Evolutionary conservation across 805 yeast genomes (phyloP), one percentile per base, ranked within the genome.

Genomic region (Candida tibetensis): DNA sequence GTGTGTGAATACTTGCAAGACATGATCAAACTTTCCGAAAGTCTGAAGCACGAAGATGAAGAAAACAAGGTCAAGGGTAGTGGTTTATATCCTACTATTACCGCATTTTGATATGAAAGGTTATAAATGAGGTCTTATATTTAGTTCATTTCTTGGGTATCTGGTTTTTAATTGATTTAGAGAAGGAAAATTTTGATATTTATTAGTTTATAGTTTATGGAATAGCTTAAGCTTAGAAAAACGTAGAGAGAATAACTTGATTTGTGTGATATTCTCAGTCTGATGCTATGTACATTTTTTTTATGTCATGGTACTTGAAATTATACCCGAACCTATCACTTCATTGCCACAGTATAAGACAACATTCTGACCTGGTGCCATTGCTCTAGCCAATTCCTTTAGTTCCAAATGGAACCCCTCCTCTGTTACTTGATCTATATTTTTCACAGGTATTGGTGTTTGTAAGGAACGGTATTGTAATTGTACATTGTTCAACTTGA

Each of bases 311-410:
- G 32, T 34, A 17, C 18, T 9, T n/a, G 42, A 17, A 1, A 64
- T 44, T 1, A 58, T 46, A 1, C 71, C 71, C 19, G 62, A 51
- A 3, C 96, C 97, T 8, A 90, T 51, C 0, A 91, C 81, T 37
- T 77, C 62, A 32, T 80, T 81, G 1, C 73, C 76, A 28, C 74
- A 62, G 57, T 90, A 93, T 4, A 91, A 55, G 0, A 85, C 95
- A 13, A 88, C 62, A 47, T 77, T 81, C 57, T 91, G 99, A 0
- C 98, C 99, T 0, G 90, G 86, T 0, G 96, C 90, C 53, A 93
- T 77, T 0, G 95, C 96, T 34, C 88, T 63, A 23, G 76, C 76
- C 21, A 65, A 58, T 1, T 67, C 61, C 0, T 45, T 41, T 21
- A 90, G 64, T 16, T 48, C 47, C 5, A 86, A 56, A 1, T 42